A percentile compares a stretch with the other conserved stretches of the same genome.
These are phyloP conservation scores for Pyricularia grisea DNA, from an alignment of 2,329 filamentous ascomycete species.

Conservation along the genomic window DNA sequence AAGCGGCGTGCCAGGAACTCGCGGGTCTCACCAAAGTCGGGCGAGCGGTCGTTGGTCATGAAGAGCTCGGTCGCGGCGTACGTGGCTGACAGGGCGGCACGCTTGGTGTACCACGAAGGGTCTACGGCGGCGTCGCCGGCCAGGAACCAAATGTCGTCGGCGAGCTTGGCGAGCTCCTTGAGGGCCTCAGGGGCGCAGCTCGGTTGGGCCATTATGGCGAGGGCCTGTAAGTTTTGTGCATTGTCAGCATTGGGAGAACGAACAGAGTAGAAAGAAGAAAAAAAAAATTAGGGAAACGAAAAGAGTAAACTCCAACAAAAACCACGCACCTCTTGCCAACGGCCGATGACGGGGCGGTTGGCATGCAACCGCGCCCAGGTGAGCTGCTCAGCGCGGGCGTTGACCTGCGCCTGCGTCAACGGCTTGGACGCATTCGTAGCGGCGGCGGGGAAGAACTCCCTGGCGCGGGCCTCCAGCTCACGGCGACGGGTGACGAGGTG, in stretches of 20 bases:
- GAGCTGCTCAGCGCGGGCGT: slow-evolving; percentile 58
- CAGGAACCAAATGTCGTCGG: slow-evolving; percentile 89
- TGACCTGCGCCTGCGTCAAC: slow-evolving; percentile 28
- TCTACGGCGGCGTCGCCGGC: slow-evolving; percentile 77
- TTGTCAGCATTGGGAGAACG: neutral
- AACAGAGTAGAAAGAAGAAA: neutral
- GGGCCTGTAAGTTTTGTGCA: slow-evolving; percentile 44
- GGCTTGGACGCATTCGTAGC: slow-evolving; percentile 11
- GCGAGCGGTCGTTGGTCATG: slow-evolving; percentile 81
- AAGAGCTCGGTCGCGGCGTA: slow-evolving; percentile 76
- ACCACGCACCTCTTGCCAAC: slow-evolving; percentile 73
- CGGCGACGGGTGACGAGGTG: slow-evolving; percentile 62
- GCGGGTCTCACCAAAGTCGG: slow-evolving; percentile 66
- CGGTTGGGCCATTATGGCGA: slow-evolving; percentile 84
- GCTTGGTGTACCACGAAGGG: slow-evolving; percentile 72
- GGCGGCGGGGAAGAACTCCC: slow-evolving; percentile 25
- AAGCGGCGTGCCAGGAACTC: slow-evolving; percentile 70
- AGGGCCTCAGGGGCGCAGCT: slow-evolving; percentile 67
- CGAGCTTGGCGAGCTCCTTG: slow-evolving; percentile 67
- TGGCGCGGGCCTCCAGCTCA: slow-evolving; percentile 37
- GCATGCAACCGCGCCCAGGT: slow-evolving; percentile 68
- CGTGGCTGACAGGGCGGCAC: slow-evolving; percentile 43
- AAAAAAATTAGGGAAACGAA: neutral
- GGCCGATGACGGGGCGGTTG: slow-evolving; percentile 62
- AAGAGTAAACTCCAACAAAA: neutral